Evolutionary conservation across 805 yeast species (phyloP), one percentile per base, ranked within the genome.

Genomic region (Cyberlindnera nakhonratchasimensis): DNA sequence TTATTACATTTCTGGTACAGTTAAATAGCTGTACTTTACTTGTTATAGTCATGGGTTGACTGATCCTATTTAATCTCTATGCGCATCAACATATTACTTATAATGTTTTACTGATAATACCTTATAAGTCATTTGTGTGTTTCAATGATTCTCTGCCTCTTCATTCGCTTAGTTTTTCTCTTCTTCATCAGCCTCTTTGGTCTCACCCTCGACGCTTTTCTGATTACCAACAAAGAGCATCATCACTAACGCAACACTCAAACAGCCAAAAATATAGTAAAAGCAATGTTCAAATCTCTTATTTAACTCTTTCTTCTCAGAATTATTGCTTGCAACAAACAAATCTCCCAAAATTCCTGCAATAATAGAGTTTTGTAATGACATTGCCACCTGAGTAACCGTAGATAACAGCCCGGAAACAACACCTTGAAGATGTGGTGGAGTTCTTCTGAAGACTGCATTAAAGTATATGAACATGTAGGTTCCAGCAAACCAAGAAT

Each of bases 191-290:
- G 18, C 18, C 17, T 28, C 30, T 5, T 28, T n/a, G 18, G n/a
- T n/a, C n/a, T n/a, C n/a, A n/a, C 30, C 30, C 8, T 28, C 30
- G 11, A 42, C 39, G 3, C 43, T 25, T 13, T 31, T 45, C 24
- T 48, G 46, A 21, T 42, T 42, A 29, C 40, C 44, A 16, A 49
- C 36, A 24, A 42, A 22, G 3, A 41, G 7, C 34, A 46, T 19
- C 11, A 31, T 22, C 17, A 44, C 7, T 3, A 37, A 19, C 2
- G 30, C 29, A 9, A 23, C 39, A 11, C 37, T 51, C 28, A 24
- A 11, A 6, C 28, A 31, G 10, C 40, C 54, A 22, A 50, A n/a
- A 2, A 33, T 21, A 23, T 48, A 16, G n/a, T 26, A 26, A 14
- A 9, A 9, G n/a, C 29, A 26, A 26, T 12, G 29, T 14, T 26